Evolutionary conservation across 805 yeast species (phyloP).

Genomic region (Hyphopichia homilentoma): DNA sequence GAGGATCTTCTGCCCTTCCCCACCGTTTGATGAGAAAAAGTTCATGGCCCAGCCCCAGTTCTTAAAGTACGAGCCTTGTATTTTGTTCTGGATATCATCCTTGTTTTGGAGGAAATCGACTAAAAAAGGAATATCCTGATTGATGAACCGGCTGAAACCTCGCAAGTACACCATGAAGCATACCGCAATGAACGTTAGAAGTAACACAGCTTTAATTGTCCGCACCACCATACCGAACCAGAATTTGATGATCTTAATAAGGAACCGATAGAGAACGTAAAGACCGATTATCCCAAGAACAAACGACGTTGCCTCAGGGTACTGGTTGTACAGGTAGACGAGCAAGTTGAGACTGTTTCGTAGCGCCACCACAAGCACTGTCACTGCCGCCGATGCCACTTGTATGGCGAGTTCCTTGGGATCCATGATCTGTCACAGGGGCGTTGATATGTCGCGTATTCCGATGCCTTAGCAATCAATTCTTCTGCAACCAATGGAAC

Average conservation of each 20-base stretch:
- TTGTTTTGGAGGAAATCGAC: background rate
- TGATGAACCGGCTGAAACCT: conserved; percentile 17
- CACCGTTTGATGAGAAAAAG: background rate
- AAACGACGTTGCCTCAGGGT: conserved; percentile 16
- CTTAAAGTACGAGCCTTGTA: background rate
- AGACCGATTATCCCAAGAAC: conserved; percentile 10
- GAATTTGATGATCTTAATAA: conserved; percentile 12
- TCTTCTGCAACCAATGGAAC: too few relatives aligned
- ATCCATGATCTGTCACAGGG: conserved; percentile 3
- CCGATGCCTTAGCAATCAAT: background rate
- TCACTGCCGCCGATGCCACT: conserved; percentile 7
- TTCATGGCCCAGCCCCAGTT: too few relatives aligned
- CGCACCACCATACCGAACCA: conserved; percentile 19
- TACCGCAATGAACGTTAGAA: conserved; percentile 10
- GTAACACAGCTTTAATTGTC: conserved; percentile 14
- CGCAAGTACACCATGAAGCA: conserved; percentile 16
- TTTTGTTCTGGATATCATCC: background rate
- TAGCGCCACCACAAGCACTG: conserved; percentile 9
- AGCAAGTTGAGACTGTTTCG: conserved; percentile 10
- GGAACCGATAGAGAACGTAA: conserved; percentile 16
- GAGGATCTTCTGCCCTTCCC: conserved; percentile 1
- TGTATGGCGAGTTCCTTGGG: conserved; percentile 9
- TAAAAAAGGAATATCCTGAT: conserved; percentile 10
- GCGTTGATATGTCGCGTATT: background rate
- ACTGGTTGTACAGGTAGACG: conserved; percentile 9